Base-by-base conservation (phyloP, 805 yeast species). In the Metschnikowia cubensis region DNA sequence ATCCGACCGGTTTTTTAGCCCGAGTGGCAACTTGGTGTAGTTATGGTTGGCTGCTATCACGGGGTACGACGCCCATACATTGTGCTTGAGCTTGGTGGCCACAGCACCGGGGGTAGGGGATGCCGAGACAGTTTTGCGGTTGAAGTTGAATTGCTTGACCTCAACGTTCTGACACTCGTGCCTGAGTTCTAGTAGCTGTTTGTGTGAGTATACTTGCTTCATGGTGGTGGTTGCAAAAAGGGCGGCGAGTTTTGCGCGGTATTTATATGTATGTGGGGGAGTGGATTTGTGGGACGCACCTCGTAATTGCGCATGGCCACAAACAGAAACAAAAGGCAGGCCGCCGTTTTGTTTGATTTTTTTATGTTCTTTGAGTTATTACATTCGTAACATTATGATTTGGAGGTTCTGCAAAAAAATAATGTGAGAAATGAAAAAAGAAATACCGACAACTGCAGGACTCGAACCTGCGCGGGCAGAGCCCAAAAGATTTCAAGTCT, bases 401-500 rank as follows among this genome's bases (percentile, higher is more conserved):
- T 10, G n/a, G 37, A 8, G 13, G 18, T n/a, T 20, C 15, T 36
- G 14, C 25, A 20, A 36, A 18, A 36, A 25, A 3, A 8, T 8
- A 25, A 3, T 1, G 11, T 25, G 6, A 36, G 4, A 10, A 13
- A 1, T 4, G 4, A 3, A 32, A 41, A 48, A 55, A 57, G 48
- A 31, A 18, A 18, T 18, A 40, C 11, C 60, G 60, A 57, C 60
- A 57, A 57, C 59, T 57, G 59, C 60, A 57, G 60, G 60, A 56
- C 47, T 57, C 60, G 60, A 57, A 57, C 60, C 60, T 57, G 60
- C 59, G 59, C 50, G 54, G 61, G 59, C 63, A 57, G 45, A 59
- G 50, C 62, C 62, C 62, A 59, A 59, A 59, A 59, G 62, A 59
- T 59, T 59, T 59, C 62, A 55, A 59, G 58, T 59, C 62, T 59